Evolutionary conservation across 805 yeast genomes (phyloP).

Genomic region (Metschnikowia matae): DNA sequence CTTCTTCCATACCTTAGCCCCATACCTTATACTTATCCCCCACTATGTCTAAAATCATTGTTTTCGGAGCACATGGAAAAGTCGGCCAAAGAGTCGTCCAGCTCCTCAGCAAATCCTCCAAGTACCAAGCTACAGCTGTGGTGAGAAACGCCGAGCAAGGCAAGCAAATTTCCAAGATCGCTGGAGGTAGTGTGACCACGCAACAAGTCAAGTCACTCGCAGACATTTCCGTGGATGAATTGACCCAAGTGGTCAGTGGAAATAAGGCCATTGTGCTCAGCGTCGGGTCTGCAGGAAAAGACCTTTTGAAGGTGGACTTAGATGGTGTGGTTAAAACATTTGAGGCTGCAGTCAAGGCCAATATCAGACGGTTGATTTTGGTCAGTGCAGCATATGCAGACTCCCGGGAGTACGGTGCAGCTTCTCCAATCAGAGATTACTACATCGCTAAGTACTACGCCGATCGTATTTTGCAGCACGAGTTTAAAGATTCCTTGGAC

Average conservation of each 20-base stretch:
- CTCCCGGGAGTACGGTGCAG: constrained; percentile 39
- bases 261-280: constrained; percentile 55
- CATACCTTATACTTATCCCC: too few relatives aligned
- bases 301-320: constrained; percentile 51
- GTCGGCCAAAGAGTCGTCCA: constrained; percentile 47
- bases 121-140: constrained; percentile 33
- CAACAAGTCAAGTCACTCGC: constrained; percentile 21
- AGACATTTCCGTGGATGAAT: constrained; percentile 27
- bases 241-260: constrained; percentile 40
- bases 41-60: constrained; percentile 13
- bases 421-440: constrained; percentile 39
- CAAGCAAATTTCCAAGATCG: constrained; percentile 28
- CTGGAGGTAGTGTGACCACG: constrained; percentile 32
- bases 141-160: constrained; percentile 47
- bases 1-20: too few relatives aligned
- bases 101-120: constrained; percentile 23
- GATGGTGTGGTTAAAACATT: constrained; percentile 57
- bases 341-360: constrained; percentile 48
- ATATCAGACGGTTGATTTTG: constrained; percentile 44
- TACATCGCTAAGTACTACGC: constrained; percentile 62
- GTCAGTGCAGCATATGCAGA: constrained; percentile 56
- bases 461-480: constrained; percentile 41
- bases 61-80: constrained; percentile 62
- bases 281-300: constrained; percentile 62
- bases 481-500: constrained; percentile 37